phyloP scores from a whole-genome alignment of 768 basidiomycete genomes.

The Boletus subcaerulescens region DNA sequence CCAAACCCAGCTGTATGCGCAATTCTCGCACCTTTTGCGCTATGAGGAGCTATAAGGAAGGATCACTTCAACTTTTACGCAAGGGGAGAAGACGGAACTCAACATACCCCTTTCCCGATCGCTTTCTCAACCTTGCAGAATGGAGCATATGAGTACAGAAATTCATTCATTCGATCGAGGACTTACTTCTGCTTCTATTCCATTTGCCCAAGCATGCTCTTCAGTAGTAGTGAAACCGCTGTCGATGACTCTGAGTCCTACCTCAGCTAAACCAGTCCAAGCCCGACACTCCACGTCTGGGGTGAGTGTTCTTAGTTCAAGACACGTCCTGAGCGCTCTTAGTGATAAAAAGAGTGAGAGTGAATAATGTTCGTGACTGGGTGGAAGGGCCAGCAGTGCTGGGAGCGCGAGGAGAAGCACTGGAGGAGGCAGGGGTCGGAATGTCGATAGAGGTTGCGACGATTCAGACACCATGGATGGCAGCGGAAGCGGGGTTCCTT shows the following conservation, averaged over 20 bases:
- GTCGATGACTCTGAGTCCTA: slow-evolving; percentile 56
- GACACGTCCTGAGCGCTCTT: slow-evolving; percentile 53
- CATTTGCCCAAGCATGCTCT: slow-evolving; percentile 45
- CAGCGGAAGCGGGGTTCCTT: not conserved
- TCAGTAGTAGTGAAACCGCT: slow-evolving; percentile 40
- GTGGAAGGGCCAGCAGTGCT: slow-evolving; percentile 58
- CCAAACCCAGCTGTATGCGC: slow-evolving; percentile 5
- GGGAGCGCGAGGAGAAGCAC: slow-evolving; percentile 63
- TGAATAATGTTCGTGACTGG: slow-evolving; percentile 53
- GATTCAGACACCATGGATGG: not conserved
- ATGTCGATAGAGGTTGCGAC: not conserved
- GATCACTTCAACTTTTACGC: not conserved
- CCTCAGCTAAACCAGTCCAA: slow-evolving; percentile 66
- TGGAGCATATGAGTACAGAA: not conserved
- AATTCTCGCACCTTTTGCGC: slow-evolving; percentile 52
- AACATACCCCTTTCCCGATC: slow-evolving; percentile 65
- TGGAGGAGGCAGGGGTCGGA: slow-evolving; percentile 39
- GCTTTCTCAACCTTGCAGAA: slow-evolving; percentile 53
- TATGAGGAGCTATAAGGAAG: slow-evolving; percentile 42
- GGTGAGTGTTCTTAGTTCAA: slow-evolving; percentile 47
- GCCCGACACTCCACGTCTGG: slow-evolving; percentile 65
- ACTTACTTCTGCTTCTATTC: slow-evolving; percentile 53
- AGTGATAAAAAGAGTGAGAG: slow-evolving; percentile 56
- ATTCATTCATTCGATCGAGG: not conserved
- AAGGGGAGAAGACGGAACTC: not conserved